phyloP scores from a whole-genome alignment of 2,329 filamentous ascomycete species.

The Xylariaceae sp. region DNA sequence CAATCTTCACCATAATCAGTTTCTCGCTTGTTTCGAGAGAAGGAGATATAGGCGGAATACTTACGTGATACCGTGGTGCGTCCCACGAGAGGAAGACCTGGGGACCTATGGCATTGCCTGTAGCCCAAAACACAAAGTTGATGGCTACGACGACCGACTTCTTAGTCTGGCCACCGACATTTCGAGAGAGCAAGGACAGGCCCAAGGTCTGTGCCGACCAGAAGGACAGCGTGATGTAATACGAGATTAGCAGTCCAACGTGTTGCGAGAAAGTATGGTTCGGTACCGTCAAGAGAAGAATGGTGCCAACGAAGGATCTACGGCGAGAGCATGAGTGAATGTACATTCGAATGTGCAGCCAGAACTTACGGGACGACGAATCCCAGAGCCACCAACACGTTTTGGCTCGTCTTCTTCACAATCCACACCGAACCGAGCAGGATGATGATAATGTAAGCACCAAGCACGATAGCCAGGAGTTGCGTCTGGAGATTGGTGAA shows the following conservation, averaged over 20 bases:
- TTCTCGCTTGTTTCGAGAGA: background rate
- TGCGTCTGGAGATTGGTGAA: conserved; percentile 66
- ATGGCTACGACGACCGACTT: conserved; percentile 64
- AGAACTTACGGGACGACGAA: conserved; percentile 60
- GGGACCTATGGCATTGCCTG: conserved; percentile 63
- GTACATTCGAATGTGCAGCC: background rate
- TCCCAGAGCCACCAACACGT: conserved; percentile 60
- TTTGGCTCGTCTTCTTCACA: conserved; percentile 66
- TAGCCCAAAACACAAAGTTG: conserved; percentile 68
- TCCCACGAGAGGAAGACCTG: conserved; percentile 61
- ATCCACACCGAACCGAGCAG: conserved; percentile 64
- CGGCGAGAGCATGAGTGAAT: conserved; percentile 1
- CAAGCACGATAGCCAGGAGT: conserved; percentile 70
- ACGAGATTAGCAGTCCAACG: conserved; percentile 65
- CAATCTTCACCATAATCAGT: conserved; percentile 38
- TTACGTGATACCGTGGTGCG: conserved; percentile 56
- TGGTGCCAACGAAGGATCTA: conserved; percentile 66
- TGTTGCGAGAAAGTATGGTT: conserved; percentile 55
- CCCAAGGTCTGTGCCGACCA: conserved; percentile 68
- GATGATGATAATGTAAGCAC: conserved; percentile 68
- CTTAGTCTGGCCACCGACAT: conserved; percentile 71
- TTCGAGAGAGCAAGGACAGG: conserved; percentile 64
- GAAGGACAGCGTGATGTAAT: conserved; percentile 75
- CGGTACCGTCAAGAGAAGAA: conserved; percentile 65
- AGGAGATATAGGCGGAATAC: background rate